A percentile compares a stretch with the other conserved stretches of the same genome.
Conservation (phyloP, 2,329 filamentous ascomycete genomes). For the Claviceps capensis region DNA sequence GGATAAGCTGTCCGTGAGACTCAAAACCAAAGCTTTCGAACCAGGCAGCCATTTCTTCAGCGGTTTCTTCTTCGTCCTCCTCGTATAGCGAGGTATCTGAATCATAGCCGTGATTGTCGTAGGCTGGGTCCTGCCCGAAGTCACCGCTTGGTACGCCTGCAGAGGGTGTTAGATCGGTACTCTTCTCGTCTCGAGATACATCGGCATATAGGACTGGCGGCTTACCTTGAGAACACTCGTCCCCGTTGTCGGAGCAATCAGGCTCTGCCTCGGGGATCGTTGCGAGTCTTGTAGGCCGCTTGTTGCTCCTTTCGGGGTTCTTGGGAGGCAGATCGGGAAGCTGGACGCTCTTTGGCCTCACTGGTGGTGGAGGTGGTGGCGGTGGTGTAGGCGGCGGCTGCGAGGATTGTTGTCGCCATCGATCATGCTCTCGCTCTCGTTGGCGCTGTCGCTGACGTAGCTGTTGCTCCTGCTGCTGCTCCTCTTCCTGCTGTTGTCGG, state of each 20-base stretch:
- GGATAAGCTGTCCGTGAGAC: constrained; percentile 25
- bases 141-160: background rate
- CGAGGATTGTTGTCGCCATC: too few relatives aligned
- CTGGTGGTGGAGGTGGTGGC: too few relatives aligned
- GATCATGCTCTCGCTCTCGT: too few relatives aligned
- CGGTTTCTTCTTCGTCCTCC: constrained; percentile 28
- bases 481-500: background rate
- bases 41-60: constrained; percentile 34
- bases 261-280: constrained; percentile 4
- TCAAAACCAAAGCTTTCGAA: constrained; percentile 36
- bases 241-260: background rate
- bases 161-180: too few relatives aligned
- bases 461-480: background rate
- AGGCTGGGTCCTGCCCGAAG: background rate
- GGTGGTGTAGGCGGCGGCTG: too few relatives aligned
- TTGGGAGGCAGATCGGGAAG: background rate
- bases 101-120: background rate
- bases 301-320: constrained; percentile 17
- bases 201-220: background rate
- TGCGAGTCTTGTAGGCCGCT: constrained; percentile 22
- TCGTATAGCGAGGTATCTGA: constrained; percentile 17
- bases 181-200: background rate
- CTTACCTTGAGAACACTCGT: background rate
- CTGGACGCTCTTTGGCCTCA: constrained; percentile 13
- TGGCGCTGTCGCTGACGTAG: too few relatives aligned